Percentiles rank a stretch among this genome's conserved stretches.
Conservation (phyloP, 2,329 filamentous ascomycete species). For the Emmonsiellopsis sp. region DNA sequence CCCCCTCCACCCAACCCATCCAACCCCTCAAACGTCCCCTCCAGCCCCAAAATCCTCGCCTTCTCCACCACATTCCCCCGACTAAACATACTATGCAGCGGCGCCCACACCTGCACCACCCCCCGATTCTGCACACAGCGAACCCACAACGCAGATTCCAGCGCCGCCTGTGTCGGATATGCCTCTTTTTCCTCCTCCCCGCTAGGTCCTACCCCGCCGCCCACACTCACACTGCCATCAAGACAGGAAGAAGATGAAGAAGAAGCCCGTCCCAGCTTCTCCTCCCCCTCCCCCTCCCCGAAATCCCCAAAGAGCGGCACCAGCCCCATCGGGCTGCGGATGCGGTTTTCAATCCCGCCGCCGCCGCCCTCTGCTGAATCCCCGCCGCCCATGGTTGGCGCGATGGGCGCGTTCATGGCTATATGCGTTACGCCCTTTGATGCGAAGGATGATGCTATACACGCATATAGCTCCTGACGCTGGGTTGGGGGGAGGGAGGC, state of each 20-base stretch:
- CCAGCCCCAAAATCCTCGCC: constrained; percentile 53
- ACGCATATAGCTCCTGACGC: constrained; percentile 30
- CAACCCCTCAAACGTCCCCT: constrained; percentile 25
- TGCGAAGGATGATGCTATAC: constrained; percentile 33
- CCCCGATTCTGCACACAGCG: constrained; percentile 64
- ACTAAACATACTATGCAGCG: constrained; percentile 87
- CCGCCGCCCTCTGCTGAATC: too few relatives aligned
- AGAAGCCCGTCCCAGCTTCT: constrained; percentile 10
- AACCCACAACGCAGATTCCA: constrained; percentile 66
- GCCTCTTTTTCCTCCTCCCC: constrained; percentile 10
- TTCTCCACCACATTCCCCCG: constrained; percentile 88
- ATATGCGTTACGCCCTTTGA: constrained; percentile 41
- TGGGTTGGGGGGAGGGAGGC: constrained; percentile 17
- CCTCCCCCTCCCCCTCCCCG: constrained; percentile 38
- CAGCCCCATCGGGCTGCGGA: constrained; percentile 64
- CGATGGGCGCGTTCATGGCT: constrained; percentile 50
- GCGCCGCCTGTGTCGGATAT: constrained; percentile 42
- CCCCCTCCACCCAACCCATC: constrained; percentile 10
- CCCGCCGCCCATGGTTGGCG: constrained; percentile 18
- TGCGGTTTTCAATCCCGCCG: constrained; percentile 50
- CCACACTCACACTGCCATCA: neutral
- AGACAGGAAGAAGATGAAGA: too few relatives aligned
- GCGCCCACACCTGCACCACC: constrained; percentile 77
- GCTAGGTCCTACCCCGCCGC: constrained; percentile 1
- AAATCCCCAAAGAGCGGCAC: constrained; percentile 66